phyloP scores from a whole-genome alignment of 345 rosid species.

The Rubroshorea leprosula region DNA sequence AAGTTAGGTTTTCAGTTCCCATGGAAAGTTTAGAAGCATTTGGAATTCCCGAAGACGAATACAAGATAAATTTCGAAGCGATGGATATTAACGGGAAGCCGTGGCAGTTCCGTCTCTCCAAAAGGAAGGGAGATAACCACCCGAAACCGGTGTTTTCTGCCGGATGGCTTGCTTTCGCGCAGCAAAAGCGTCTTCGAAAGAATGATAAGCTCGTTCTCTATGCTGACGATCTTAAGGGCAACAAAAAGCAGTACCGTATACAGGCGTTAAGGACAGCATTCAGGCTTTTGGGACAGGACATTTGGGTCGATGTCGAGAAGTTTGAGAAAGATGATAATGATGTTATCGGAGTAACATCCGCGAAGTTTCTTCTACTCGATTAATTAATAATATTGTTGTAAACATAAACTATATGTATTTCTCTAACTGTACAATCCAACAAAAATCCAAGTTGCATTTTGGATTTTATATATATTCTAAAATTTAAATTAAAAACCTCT shows the following conservation, averaged over 20 bases:
- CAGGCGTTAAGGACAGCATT: background rate
- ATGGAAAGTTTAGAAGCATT: background rate
- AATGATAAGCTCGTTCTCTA: background rate
- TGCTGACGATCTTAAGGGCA: background rate
- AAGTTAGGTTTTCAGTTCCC: background rate
- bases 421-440: too few species aligned
- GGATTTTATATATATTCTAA: too few species aligned
- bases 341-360: too few species aligned
- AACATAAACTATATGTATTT: too few species aligned
- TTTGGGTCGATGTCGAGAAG: slow-evolving; percentile 5
- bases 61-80: background rate
- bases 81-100: background rate
- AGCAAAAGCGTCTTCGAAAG: background rate
- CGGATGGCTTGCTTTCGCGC: background rate
- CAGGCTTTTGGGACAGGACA: background rate
- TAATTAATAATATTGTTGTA: too few species aligned
- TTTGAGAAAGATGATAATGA: background rate
- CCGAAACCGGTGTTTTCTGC: background rate
- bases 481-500: too few species aligned
- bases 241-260: background rate
- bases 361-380: too few species aligned
- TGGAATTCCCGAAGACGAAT: background rate
- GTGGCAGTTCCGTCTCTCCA: background rate
- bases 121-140: background rate
- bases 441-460: too few species aligned